Conservation (phyloP, 1,139 yeast genomes). For the Yamadazyma blattariae region DNA sequence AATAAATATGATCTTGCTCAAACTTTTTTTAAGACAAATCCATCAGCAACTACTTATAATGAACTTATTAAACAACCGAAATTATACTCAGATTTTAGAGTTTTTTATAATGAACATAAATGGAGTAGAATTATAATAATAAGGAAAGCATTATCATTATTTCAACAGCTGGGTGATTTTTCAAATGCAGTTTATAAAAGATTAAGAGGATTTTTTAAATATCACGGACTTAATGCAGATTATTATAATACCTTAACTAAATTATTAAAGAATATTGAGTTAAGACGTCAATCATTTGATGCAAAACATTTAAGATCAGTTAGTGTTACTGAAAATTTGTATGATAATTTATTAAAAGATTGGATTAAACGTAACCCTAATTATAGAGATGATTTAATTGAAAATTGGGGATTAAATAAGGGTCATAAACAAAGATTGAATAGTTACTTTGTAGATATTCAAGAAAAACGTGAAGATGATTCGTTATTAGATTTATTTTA, state of each 20-base stretch:
- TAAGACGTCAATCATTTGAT: not conserved
- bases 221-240: not conserved
- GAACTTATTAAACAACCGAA: too few relatives aligned
- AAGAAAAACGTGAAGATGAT: constrained; percentile 24
- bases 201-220: not conserved
- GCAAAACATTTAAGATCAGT: not conserved
- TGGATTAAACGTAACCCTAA: constrained; percentile 17
- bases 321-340: not conserved
- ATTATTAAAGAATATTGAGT: not conserved
- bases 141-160: constrained; percentile 34
- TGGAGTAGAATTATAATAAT: constrained; percentile 26
- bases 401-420: constrained; percentile 12
- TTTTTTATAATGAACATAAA: constrained; percentile 24
- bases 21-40: constrained; percentile 13
- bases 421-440: not conserved
- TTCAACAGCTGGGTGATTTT: constrained; percentile 22
- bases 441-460: too few relatives aligned
- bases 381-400: constrained; percentile 12
- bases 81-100: constrained; percentile 38
- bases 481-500: constrained; percentile 33
- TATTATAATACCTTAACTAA: not conserved
- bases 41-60: not conserved
- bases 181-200: constrained; percentile 23
- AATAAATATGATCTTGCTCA: constrained; percentile 12
- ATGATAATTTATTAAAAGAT: not conserved